These are phyloP conservation scores for Endogone sp. DNA, from an alignment of 192 early-diverging fungal species.

Conservation along the genomic window DNA sequence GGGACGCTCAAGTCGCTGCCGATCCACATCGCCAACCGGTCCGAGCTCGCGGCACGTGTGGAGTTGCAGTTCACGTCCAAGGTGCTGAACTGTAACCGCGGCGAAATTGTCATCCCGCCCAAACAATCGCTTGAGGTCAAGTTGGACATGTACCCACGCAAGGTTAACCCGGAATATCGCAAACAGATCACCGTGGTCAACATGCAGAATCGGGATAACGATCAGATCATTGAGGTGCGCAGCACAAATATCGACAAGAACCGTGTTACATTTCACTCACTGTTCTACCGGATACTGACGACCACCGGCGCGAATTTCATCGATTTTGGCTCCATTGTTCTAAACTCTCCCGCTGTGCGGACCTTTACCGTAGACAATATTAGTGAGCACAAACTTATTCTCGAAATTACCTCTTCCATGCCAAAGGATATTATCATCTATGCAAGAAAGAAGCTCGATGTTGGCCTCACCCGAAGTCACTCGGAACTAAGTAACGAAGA, in stretches of 20 bases:
- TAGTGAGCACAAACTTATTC: constrained; percentile 45
- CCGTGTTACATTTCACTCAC: constrained; percentile 93
- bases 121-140: constrained; percentile 73
- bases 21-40: constrained; percentile 77
- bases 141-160: constrained; percentile 94
- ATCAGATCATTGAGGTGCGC: constrained; percentile 85
- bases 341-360: constrained; percentile 77
- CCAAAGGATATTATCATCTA: constrained; percentile 35
- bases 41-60: constrained; percentile 80
- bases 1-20: constrained; percentile 86
- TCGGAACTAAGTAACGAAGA: neutral
- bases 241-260: constrained; percentile 96
- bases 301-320: constrained; percentile 89
- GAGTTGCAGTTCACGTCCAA: constrained; percentile 90
- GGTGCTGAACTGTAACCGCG: constrained; percentile 75
- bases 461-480: neutral
- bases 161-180: constrained; percentile 96
- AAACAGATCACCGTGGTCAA: constrained; percentile 96
- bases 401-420: constrained; percentile 42
- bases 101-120: constrained; percentile 75
- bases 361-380: constrained; percentile 86
- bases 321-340: constrained; percentile 87
- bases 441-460: constrained; percentile 14
- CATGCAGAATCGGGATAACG: constrained; percentile 81
- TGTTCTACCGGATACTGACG: constrained; percentile 90